Percentiles rank a stretch among this genome's conserved stretches.
Conservation (phyloP, 192 early-diverging fungal species). For the Irineochytrium annulatum region DNA sequence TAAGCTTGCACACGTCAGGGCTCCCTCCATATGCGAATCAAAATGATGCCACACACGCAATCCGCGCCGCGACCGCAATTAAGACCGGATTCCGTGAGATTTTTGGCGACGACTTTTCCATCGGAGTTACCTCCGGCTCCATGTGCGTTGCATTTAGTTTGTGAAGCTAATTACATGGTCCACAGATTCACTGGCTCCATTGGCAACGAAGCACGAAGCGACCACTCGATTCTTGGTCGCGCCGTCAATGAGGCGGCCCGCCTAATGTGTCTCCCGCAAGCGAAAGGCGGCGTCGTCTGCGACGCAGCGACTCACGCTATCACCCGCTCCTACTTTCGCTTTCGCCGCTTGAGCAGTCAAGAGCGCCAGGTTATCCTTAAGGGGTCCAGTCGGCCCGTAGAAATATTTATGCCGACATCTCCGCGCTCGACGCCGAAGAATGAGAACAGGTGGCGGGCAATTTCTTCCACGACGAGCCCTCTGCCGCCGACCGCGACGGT, state of each 20-base stretch:
- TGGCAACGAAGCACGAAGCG: slow-evolving; percentile 8
- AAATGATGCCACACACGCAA: background rate
- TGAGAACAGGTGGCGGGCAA: too few relatives aligned
- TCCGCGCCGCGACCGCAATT: slow-evolving; percentile 1
- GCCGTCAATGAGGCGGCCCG: slow-evolving; percentile 8
- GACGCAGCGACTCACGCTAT: background rate
- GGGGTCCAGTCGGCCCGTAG: too few relatives aligned
- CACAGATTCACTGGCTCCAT: slow-evolving; percentile 9
- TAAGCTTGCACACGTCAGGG: background rate
- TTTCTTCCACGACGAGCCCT: too few relatives aligned
- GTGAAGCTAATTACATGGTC: background rate
- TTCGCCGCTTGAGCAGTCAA: too few relatives aligned
- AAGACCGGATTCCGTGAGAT: background rate
- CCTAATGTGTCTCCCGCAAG: background rate
- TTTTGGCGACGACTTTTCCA: background rate
- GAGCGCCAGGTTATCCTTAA: too few relatives aligned
- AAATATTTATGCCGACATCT: too few relatives aligned
- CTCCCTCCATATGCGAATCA: slow-evolving; percentile 9
- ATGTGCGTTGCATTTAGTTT: slow-evolving; percentile 4
- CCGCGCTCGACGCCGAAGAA: too few relatives aligned
- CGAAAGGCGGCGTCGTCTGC: background rate
- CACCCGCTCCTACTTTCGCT: too few relatives aligned
- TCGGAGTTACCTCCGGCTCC: slow-evolving; percentile 4
- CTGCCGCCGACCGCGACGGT: too few relatives aligned
- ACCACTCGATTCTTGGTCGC: slow-evolving; percentile 6